These are phyloP conservation scores for Atkinsonella texensis DNA, from an alignment of 2,329 filamentous ascomycete genomes.

Conservation along the genomic window DNA sequence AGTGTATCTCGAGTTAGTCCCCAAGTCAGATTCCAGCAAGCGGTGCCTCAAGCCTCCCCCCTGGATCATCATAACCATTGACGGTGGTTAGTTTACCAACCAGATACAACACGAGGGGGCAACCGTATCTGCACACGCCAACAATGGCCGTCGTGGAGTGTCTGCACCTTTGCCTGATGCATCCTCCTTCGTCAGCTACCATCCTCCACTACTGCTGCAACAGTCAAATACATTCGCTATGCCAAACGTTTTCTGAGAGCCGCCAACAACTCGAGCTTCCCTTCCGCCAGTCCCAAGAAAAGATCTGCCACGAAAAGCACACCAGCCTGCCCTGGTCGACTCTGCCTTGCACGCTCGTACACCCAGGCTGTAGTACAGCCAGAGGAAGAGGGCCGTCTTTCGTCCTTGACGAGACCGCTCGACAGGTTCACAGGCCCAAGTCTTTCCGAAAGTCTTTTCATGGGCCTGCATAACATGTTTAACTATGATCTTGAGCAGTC, in stretches of 20 bases:
- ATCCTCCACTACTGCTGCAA: background rate
- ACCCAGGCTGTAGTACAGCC: background rate
- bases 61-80: no score
- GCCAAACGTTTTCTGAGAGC: background rate
- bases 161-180: no score
- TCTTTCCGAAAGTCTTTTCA: background rate
- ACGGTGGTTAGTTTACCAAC: no score
- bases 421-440: background rate
- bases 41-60: background rate
- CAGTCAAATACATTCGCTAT: background rate
- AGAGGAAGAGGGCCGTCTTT: background rate
- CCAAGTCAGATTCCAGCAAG: background rate
- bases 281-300: background rate
- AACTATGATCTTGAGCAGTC: background rate
- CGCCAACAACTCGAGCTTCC: background rate
- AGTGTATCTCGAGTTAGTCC: conserved; percentile 4
- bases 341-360: background rate
- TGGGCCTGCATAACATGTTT: conserved; percentile 1
- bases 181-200: no score
- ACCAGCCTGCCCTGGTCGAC: background rate
- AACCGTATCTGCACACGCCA: no score
- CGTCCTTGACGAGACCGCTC: background rate
- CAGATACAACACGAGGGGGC: no score
- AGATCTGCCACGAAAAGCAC: conserved; percentile 1
- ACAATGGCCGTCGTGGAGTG: no score